These are phyloP conservation scores for Penicillium paxilli DNA, from an alignment of 495 filamentous ascomycete genomes.

Conservation along the genomic window DNA sequence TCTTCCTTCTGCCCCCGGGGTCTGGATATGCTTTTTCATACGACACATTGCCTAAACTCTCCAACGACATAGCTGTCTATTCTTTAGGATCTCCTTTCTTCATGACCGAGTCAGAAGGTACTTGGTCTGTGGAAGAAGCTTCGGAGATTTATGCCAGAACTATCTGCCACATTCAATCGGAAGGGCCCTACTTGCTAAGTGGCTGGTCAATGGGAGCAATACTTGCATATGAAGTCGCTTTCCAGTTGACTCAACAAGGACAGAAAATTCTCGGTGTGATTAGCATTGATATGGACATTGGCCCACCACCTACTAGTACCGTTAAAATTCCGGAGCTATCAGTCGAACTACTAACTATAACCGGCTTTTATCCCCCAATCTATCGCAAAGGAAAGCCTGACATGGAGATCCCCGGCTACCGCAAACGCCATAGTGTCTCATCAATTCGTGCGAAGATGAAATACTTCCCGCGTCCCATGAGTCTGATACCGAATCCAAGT, in stretches of 20 bases:
- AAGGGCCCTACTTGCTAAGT: slow-evolving; percentile 13
- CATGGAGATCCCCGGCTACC: slow-evolving; percentile 10
- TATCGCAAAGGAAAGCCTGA: slow-evolving; percentile 9
- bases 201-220: slow-evolving; percentile 18
- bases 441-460: slow-evolving; percentile 13
- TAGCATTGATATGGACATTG: slow-evolving; percentile 8
- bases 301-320: not conserved
- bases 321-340: slow-evolving; percentile 1
- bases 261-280: slow-evolving; percentile 12
- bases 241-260: slow-evolving; percentile 10
- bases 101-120: slow-evolving; percentile 12
- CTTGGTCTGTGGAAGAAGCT: slow-evolving; percentile 15
- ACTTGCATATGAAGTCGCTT: slow-evolving; percentile 13
- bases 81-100: slow-evolving; percentile 16
- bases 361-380: slow-evolving; percentile 31
- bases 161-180: slow-evolving; percentile 6
- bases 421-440: slow-evolving; percentile 9
- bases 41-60: slow-evolving; percentile 10
- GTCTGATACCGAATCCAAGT: not conserved
- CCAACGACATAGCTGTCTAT: slow-evolving; percentile 12
- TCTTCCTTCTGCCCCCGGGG: slow-evolving; percentile 13
- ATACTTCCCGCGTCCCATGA: slow-evolving; percentile 16
- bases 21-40: slow-evolving; percentile 16
- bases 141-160: slow-evolving; percentile 11
- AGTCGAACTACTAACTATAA: slow-evolving; percentile 11